Conservation (phyloP, 768 basidiomycete species). For the Leccinum broughii region DNA sequence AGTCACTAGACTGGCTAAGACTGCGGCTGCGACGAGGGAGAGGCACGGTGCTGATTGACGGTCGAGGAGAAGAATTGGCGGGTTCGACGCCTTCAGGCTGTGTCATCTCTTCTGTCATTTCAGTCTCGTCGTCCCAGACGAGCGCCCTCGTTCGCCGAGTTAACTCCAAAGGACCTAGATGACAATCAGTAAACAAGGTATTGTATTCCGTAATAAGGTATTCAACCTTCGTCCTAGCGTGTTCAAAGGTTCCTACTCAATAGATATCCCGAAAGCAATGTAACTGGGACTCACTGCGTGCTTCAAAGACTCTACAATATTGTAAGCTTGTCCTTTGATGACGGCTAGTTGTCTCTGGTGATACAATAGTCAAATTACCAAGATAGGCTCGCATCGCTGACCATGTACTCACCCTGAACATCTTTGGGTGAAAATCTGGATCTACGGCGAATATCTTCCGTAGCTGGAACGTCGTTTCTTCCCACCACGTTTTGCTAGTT, state of each 20-base stretch:
- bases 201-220: background rate
- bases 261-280: background rate
- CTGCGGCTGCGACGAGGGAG: conserved; percentile 53
- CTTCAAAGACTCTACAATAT: conserved; percentile 80
- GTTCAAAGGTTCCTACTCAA: conserved; percentile 8
- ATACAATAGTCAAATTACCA: conserved; percentile 6
- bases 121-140: conserved; percentile 87
- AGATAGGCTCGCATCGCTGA: conserved; percentile 1
- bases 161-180: conserved; percentile 80
- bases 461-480: conserved; percentile 77
- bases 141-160: conserved; percentile 80
- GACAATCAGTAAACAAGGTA: conserved; percentile 12
- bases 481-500: conserved; percentile 88
- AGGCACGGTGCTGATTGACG: conserved; percentile 64
- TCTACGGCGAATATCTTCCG: conserved; percentile 78
- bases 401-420: conserved; percentile 67
- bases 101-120: conserved; percentile 56
- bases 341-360: conserved; percentile 82
- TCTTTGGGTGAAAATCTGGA: conserved; percentile 86
- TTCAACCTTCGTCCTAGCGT: conserved; percentile 70
- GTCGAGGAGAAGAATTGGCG: conserved; percentile 51
- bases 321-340: conserved; percentile 91
- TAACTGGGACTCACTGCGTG: conserved; percentile 56
- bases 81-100: conserved; percentile 35
- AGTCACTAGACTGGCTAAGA: conserved; percentile 61